Evolutionary conservation across 23 red algal species (phyloP), one percentile per base, ranked within the genome.

Genomic region (Gracilaria domingensis): DNA sequence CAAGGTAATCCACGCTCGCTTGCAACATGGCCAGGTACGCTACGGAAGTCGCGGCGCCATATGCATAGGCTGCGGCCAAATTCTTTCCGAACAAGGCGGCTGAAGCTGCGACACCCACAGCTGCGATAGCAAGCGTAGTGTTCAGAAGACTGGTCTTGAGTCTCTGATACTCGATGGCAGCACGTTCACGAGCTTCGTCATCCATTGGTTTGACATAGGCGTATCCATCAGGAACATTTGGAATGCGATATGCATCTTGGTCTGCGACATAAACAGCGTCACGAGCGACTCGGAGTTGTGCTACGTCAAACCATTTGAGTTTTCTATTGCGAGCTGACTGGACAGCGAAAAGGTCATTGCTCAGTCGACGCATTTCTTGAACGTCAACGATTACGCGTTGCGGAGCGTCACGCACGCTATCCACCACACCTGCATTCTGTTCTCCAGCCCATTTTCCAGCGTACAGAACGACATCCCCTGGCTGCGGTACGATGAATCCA

Each of bases 391-490:
- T 92, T 21, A 61, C 73, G 20, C 80, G 81, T 51, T 70, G 74
- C 14, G 34, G 56, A 38, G 60, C 73, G 89, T 66, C 80, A 44
- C 81, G 75, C 44, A 98, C 91, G 64, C 45, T 45, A 9, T 93
- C 90, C 28, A 98, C 96, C 26, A 98, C 33, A 60, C 96, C 96
- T 12, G 83, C 83, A 28, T 72, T 74, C 44, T 92, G 85, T 50
- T 98, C 92, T 24, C 66, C 81, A 12, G 91, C 47, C 96, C 96
- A 98, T 30, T 66, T 84, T 69, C 92, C 96, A 36, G 87, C 55
- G 79, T 76, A 93, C 32, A 98, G 67, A 48, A 98, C 96, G 47
- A 98, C 72, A 21, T 95, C 87, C n/a, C 96, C 96, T 58, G 62
- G 80, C 14, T 83, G 49, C 23, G 94, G 94, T 49, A 96, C 50